Conservation (phyloP, 192 early-diverging fungal species). For the Umbelopsis sp. region DNA sequence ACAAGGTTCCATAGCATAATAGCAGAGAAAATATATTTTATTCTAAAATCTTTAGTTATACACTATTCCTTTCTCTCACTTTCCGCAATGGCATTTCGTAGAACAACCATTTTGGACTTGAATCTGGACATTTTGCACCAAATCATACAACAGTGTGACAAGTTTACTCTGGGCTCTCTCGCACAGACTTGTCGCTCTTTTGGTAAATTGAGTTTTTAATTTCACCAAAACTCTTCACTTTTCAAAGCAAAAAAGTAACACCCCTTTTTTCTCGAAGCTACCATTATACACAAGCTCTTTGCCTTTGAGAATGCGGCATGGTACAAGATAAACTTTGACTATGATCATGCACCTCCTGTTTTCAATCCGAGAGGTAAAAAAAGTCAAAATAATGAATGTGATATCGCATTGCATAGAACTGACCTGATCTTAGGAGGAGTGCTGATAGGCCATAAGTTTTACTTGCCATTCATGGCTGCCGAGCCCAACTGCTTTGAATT, state of each 20-base stretch:
- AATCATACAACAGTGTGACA: constrained; percentile 23
- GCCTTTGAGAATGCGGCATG: constrained; percentile 21
- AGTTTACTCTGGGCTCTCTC: constrained; percentile 16
- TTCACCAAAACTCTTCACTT: not conserved
- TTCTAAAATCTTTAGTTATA: not conserved
- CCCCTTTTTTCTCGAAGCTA: not conserved
- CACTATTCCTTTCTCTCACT: not conserved
- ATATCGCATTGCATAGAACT: not conserved
- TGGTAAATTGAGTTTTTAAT: not conserved
- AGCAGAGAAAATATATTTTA: too few relatives aligned
- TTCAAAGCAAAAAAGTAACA: not conserved
- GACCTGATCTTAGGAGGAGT: constrained; percentile 21
- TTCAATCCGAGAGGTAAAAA: constrained; percentile 21
- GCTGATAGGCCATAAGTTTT: constrained; percentile 23
- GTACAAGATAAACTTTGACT: not conserved
- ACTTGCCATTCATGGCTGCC: constrained; percentile 31
- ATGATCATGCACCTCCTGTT: constrained; percentile 19
- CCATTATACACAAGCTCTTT: not conserved
- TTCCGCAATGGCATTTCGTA: constrained; percentile 1
- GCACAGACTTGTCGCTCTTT: constrained; percentile 21
- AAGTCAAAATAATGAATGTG: not conserved
- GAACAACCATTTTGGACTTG: not conserved
- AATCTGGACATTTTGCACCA: constrained; percentile 26
- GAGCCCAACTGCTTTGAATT: constrained; percentile 27
- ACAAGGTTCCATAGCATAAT: too few relatives aligned